Evolutionary conservation across 2,329 filamentous ascomycete genomes (phyloP), one percentile per base, ranked within the genome.

Genomic region (Elsinoe australis): DNA sequence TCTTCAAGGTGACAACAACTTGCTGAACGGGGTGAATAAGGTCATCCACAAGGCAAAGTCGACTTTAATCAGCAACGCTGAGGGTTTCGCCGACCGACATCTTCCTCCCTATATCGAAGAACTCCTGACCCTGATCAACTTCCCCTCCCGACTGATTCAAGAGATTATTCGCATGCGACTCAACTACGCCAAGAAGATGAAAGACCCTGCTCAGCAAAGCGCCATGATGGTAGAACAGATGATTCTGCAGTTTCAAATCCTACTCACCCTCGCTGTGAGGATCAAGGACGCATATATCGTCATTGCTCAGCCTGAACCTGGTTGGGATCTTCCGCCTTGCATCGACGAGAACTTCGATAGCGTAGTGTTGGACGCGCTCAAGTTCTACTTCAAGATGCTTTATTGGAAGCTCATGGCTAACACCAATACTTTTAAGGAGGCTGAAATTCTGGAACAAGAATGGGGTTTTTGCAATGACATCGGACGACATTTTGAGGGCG

Each of bases 401-500:
- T 95, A 96, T 62, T 96, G 89, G 87, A 96, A 96, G 66, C 72
- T 98, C 47, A 89, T 85, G 58, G 87, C 88, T 49, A 96, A 96
- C 71, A 96, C 95, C 65, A 98, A 96, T 68, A 95, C 89, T 0
- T 98, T 98, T 76, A 96, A 96, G 63, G 92, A 98, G 65, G 92
- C 92, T 5, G 92, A 98, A 71, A 84, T 98, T 54, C 71, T 98
- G 39, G 94, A 95, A 62, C 88, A 95, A 59, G 92, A 98, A 67
- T 98, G 92, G 92, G 87, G 88, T 50, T 96, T 96, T 60, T 94
- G 86, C 47, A 96, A 96, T 60, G 82, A 89, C 58, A 87, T 98
- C 49, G 92, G 90, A 19, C 80, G 86, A 41, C 85, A 92, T 62
- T 76, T 98, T n/a, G 83, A 94, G 57, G 85, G 87, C 22, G 94